Evolutionary conservation across 805 yeast species (phyloP), one percentile per base, ranked within the genome.

Genomic region (Ogataea glucozyma): DNA sequence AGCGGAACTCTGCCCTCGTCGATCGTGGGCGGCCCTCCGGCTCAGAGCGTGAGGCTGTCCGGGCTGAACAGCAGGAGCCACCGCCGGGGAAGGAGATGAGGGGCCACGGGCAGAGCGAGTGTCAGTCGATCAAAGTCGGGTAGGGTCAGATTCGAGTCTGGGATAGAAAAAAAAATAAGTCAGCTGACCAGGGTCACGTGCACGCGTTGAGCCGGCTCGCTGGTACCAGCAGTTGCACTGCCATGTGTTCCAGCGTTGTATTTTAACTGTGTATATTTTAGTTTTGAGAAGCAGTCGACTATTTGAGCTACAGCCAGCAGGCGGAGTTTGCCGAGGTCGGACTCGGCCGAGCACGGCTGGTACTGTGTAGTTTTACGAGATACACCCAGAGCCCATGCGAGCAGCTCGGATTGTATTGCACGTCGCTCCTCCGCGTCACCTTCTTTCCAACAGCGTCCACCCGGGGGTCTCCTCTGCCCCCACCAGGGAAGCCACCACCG

Each of bases 1-100:
- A 67, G 76, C 26, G 97, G 97, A 35, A 74, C 84, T 1, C 71
- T 90, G 56, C 97, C 97, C 1, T 85, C 86, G 2, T 66, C 73
- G 11, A 42, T 43, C 34, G 42, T 52, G 33, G 45, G 49, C 23
- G 36, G 40, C 31, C 42, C 47, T 6, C 44, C 41, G 18, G 31
- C 41, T 13, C 48, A 41, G 12, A 42, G 44, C 18, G 51, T 52
- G n/a, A 45, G 52, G 26, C 26, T 40, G 23, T 24, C 58, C 2
- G 46, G 52, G 4, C 31, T 48, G 30, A 52, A 46, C 26, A 37
- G 36, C 30, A 44, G 47, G n/a, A n/a, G n/a, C n/a, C n/a, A 12
- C 39, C 49, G 9, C 37, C 43, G 54, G 43, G 50, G 61, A 47
- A 48, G 51, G 21, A 41, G 53, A 24, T 46, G 38, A 32, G 12